phyloP scores from a whole-genome alignment of 306 rosid genomes.

The Citrullus amarus region DNA sequence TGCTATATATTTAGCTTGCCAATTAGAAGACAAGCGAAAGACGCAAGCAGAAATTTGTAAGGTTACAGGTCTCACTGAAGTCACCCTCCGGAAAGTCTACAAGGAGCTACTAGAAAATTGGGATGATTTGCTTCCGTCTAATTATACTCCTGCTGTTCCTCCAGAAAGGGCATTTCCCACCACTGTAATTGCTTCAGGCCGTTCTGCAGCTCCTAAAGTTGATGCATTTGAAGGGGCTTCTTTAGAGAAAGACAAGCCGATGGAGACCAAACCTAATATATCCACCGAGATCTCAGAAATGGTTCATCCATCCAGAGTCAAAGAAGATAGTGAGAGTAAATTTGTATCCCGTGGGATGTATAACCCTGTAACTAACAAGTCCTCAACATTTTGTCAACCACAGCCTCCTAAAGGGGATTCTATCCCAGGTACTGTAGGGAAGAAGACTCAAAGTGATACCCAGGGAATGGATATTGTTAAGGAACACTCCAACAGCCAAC shows the following conservation, averaged over 20 bases:
- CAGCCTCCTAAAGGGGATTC: slow-evolving; percentile 32
- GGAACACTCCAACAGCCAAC: slow-evolving; percentile 18
- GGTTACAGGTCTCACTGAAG: slow-evolving; percentile 95
- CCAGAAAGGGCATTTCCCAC: slow-evolving; percentile 98
- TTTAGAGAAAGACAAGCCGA: slow-evolving; percentile 49
- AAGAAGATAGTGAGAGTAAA: slow-evolving; percentile 49
- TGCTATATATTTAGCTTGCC: slow-evolving; percentile 95
- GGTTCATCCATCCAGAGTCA: slow-evolving; percentile 29
- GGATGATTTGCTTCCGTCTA: slow-evolving; percentile 93
- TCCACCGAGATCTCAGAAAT: slow-evolving; percentile 33
- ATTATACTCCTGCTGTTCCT: slow-evolving; percentile 95
- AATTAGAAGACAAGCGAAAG: slow-evolving; percentile 97
- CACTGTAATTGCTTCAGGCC: slow-evolving; percentile 65
- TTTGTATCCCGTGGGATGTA: slow-evolving; percentile 23
- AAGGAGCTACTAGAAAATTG: slow-evolving; percentile 92
- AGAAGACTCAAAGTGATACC: slow-evolving; percentile 23
- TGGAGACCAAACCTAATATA: slow-evolving; percentile 39
- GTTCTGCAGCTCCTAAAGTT: slow-evolving; percentile 52
- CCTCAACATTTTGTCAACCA: slow-evolving; percentile 42
- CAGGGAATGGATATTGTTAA: slow-evolving; percentile 48
- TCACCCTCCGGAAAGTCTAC: slow-evolving; percentile 89
- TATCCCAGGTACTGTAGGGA: slow-evolving; percentile 14
- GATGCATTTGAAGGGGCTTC: slow-evolving; percentile 40
- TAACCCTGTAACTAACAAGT: slow-evolving; percentile 20
- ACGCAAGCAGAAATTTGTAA: slow-evolving; percentile 95